Evolutionary conservation across 1,284 basidiomycete genomes (phyloP).

Genomic region (Ustilago xerochloae): DNA sequence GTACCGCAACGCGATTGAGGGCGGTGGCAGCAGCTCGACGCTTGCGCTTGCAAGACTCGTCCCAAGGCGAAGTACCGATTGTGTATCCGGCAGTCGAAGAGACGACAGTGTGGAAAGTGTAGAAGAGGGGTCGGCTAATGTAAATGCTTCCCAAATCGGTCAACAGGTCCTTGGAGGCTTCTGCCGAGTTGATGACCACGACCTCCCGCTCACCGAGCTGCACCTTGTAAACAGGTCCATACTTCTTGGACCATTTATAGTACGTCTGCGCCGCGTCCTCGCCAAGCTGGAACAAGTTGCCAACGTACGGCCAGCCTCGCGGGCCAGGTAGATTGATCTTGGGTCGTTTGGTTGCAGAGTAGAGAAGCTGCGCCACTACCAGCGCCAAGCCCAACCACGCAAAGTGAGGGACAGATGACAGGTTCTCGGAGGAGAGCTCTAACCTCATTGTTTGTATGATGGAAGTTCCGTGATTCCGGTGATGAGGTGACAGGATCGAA

Average conservation of each 20-base stretch:
- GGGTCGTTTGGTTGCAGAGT: constrained; percentile 13
- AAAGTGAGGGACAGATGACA: constrained; percentile 13
- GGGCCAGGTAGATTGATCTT: constrained; percentile 40
- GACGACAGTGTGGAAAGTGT: constrained; percentile 50
- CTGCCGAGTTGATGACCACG: constrained; percentile 41
- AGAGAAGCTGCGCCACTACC: constrained; percentile 14
- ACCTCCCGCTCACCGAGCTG: constrained; percentile 43
- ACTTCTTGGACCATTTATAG: constrained; percentile 34
- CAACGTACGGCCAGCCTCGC: constrained; percentile 35
- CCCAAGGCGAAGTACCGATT: constrained; percentile 49
- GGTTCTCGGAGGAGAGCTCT: constrained; percentile 9
- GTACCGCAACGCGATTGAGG: constrained; percentile 41
- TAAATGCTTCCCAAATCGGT: constrained; percentile 46
- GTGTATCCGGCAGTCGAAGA: constrained; percentile 46
- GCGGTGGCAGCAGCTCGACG: constrained; percentile 43
- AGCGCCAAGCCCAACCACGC: constrained; percentile 15
- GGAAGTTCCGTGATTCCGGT: neutral
- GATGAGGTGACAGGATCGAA: neutral
- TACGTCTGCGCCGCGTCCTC: constrained; percentile 45
- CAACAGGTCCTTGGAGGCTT: constrained; percentile 44
- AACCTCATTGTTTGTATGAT: constrained; percentile 6
- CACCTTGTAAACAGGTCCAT: constrained; percentile 46
- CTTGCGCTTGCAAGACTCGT: constrained; percentile 50
- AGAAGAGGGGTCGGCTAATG: constrained; percentile 45
- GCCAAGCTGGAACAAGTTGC: constrained; percentile 44